Base-by-base conservation (phyloP, 2,329 filamentous ascomycete species). In the Fusarium robinianum region DNA sequence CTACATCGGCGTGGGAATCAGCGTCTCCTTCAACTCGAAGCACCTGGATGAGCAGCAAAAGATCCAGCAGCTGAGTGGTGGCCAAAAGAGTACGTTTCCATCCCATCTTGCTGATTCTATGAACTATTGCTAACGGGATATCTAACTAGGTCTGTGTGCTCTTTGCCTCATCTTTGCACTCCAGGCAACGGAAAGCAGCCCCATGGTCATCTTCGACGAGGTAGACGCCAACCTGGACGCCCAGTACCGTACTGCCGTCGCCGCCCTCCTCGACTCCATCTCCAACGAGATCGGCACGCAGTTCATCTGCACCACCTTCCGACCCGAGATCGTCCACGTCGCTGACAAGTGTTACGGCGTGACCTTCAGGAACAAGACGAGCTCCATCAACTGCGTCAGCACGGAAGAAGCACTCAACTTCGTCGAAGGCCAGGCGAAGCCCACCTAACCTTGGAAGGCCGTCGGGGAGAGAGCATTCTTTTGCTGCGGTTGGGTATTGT, bases 101-200 rank as follows among this genome's bases (percentile, higher is more conserved):
- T 5, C 4, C 1, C 3, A 14, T n/a, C 6, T 12, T 6, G 19
- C 12, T 11, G 21, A 22, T 29, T 16, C 19, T 4, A 6, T 14
- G 19, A 5, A 32, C 26, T 10, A 9, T 14, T 23, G 35, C 41
- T 51, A 37, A 48, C 30, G 50, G 19, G n/a, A n/a, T n/a, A n/a
- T n/a, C n/a, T n/a, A 31, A 36, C 6, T 52, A 90, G 88, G 89
- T 81, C 77, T 97, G 51, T 97, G 92, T 69, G 94, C 94, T 8
- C 81, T 99, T n/a, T 95, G 94, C 30, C 82, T 99, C 37, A 95
- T 99, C 58, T 99, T 99, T 66, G 94, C 94, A n/a, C 95, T 99
- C 58, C 94, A 99, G 70, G 89, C 91, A 58, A 96, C 92, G 47
- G 94, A 99, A 67, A 94, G 92, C 8, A 95, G 92, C 30, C 94